Base-by-base conservation (phyloP, 441 rosid genomes). In the Pelargonium fulgidum region DNA sequence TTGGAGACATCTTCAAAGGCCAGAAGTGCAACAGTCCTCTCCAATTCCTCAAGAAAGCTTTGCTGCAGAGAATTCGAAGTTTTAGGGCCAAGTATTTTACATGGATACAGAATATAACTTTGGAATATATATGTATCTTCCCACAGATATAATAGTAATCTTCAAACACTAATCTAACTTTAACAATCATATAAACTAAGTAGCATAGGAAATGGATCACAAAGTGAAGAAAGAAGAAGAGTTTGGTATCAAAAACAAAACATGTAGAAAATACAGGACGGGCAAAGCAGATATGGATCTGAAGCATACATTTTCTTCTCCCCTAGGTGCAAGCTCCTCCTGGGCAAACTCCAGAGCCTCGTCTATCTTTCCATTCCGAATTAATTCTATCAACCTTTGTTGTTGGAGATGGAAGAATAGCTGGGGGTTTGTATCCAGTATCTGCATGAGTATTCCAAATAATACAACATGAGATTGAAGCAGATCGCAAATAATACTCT, bases 361-460 rank as follows among this genome's bases (percentile, higher is more conserved):
- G 39, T 88, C 93, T 58, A 93, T 79, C 73, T 77, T 94, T 64
- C 99, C 97, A 76, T 89, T 87, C 17, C 99, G 87, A 77, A 94
- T 92, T 2, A 94, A 78, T 80, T 94, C 99, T 73, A 94, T 94
- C 82, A 94, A 76, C 75, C 92, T 89, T 74, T 94, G 99, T 76
- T 94, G 99, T 76, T 94, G 98, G 64, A 94, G 99, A 79, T 94
- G 99, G 81, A 94, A 94, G 83, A 89, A 94, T 39, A 94, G 86
- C 79, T 89, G 98, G 0, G 97, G 98, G 73, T 94, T 94, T 29
- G 94, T 92, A 76, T 94, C 96, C 77, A 92, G 71, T 71, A 92
- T 92, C 99, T 89, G 89, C 39, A 33, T 83, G 16, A 66, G 54
- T 44, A 33, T 65, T 70, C 65, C 61, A 54, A 17, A 17, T 54